Evolutionary conservation across 2,329 filamentous ascomycete species (phyloP), one percentile per base, ranked within the genome.

Genomic region (Penicillium sp.): DNA sequence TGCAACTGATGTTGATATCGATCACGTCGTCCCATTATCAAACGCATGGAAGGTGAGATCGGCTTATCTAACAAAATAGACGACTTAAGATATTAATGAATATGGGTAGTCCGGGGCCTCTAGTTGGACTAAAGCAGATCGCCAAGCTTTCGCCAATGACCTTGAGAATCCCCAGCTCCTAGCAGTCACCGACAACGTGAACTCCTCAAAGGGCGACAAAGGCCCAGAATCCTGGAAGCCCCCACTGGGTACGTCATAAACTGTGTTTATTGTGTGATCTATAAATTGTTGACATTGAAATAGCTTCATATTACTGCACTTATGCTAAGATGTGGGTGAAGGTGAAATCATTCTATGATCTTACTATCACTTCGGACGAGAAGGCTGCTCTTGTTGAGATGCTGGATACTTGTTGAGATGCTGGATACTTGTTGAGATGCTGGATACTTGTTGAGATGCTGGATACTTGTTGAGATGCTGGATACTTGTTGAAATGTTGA

Each of bases 201-300:
- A 96, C 77, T 79, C 86, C 66, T 64, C 78, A 35, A 94, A 93
- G 80, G 78, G 89, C n/a, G 89, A 92, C 73, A 77, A 81, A 63
- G 86, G 86, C 53, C 89, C 90, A 0, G 90, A 93, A 68, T 73
- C 77, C 12, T 96, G 90, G 90, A 88, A 91, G 78, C 91, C 89
- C 13, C 82, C 87, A 0, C 76, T 90, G 59, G 67, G 79, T 72
- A 82, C 76, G 76, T 69, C 59, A 7, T n/a, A 41, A 15, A 41
- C 33, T 7, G 9, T 47, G 6, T 21, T 1, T 29, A 27, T 17
- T 29, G 12, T 47, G 44, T 39, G 15, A 33, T 9, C 19, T 13
- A 12, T 44, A 43, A 66, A 44, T 45, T 4, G 3, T 50, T 61
- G 21, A 63, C 35, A 5, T 38, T 4, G 0, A 27, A 25, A 54